Evolutionary conservation across 495 filamentous ascomycete genomes (phyloP).

Genomic region (Penicillium psychrofluorescens): DNA sequence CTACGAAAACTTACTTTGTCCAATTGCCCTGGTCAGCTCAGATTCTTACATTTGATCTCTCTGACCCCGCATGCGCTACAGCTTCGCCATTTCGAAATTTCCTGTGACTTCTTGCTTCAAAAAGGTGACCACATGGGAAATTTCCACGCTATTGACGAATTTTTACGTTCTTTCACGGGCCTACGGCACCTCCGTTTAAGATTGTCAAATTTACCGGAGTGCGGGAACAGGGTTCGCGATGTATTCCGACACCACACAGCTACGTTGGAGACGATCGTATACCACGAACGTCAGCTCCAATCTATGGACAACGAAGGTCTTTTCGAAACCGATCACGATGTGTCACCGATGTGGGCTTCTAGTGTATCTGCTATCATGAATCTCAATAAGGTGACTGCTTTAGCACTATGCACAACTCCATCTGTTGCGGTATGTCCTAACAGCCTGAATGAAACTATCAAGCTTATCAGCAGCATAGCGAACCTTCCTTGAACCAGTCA

Average conservation of each 20-base stretch:
- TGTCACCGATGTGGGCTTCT: background rate
- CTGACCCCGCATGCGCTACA: too few relatives aligned
- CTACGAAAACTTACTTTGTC: too few relatives aligned
- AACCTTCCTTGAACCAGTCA: background rate
- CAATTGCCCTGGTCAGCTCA: background rate
- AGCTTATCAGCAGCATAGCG: background rate
- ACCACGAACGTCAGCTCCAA: conserved; percentile 4
- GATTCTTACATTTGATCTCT: background rate
- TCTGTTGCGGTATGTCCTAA: background rate
- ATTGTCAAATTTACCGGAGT: conserved; percentile 2
- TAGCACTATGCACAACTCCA: conserved; percentile 1
- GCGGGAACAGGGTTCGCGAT: background rate
- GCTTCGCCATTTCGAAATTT: background rate
- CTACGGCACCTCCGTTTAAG: conserved; percentile 1
- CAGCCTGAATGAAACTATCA: background rate
- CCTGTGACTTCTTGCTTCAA: background rate
- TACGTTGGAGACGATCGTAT: conserved; percentile 4
- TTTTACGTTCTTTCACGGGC: background rate
- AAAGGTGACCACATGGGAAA: background rate
- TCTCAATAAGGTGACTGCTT: background rate
- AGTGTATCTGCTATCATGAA: background rate
- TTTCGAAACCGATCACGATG: conserved; percentile 1
- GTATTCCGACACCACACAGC: conserved; percentile 1
- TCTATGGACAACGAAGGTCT: conserved; percentile 3
- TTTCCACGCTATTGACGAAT: background rate